A percentile compares a stretch with the other conserved stretches of the same genome.
Evolutionary conservation across 2,329 filamentous ascomycete genomes (phyloP).

Genomic region (Coniosporium uncinatum): DNA sequence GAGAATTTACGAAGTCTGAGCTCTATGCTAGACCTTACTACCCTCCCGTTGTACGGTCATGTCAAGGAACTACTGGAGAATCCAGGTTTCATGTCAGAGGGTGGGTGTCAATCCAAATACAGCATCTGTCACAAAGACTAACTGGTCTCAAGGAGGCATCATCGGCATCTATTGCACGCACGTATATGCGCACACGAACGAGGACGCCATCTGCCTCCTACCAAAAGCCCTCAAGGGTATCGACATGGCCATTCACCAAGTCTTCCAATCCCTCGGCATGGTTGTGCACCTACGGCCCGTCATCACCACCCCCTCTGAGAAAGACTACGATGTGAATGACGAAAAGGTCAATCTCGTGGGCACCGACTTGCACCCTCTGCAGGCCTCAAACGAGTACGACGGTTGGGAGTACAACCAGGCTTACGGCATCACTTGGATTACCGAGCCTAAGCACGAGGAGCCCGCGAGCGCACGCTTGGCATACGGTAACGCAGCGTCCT

Average conservation of each 20-base stretch:
- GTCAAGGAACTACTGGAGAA: not conserved
- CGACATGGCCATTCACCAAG: not conserved
- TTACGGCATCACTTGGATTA: no score
- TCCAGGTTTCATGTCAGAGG: not conserved
- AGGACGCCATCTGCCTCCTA: not conserved
- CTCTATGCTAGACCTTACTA: not conserved
- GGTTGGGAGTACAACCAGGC: no score
- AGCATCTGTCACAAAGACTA: not conserved
- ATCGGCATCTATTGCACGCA: not conserved
- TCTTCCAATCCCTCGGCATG: not conserved
- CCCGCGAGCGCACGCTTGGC: not conserved
- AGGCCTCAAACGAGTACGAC: no score
- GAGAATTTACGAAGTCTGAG: not conserved
- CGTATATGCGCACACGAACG: not conserved
- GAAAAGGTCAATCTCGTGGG: no score
- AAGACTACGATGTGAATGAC: not conserved
- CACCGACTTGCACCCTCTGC: no score
- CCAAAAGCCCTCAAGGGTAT: not conserved
- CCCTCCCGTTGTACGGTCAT: not conserved
- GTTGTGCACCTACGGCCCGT: not conserved
- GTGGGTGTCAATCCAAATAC: not conserved
- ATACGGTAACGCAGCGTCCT: not conserved
- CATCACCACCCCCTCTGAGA: not conserved
- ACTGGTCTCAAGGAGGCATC: not conserved
- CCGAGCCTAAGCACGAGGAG: not conserved